Evolutionary conservation across 345 rosid species (phyloP), one percentile per base, ranked within the genome.

Genomic region (Salix koriyanagi): DNA sequence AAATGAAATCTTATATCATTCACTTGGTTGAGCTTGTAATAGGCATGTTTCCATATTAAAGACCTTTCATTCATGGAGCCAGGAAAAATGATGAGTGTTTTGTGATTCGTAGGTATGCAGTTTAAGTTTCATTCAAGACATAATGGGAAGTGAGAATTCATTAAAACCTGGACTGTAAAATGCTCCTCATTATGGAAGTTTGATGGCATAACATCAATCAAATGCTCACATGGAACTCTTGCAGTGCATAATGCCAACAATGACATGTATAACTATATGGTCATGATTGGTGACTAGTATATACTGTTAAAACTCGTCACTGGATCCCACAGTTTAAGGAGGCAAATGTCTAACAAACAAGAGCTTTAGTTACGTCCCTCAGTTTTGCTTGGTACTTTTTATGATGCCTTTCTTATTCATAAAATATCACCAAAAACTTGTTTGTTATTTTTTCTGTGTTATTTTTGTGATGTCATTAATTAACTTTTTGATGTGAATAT

Each of bases 401-500:
- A 60, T 25, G 37, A 48, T 71, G 18, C 44, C 18, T 72, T 75
- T 58, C 12, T 62, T 6, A 1, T 69, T 19, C 52, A 15, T 8
- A 34, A 34, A 34, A 34, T 34, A 34, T 34, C 36, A 34, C 36
- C 6, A 34, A 34, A 34, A 34, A 34, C 34, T 32, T 58, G 67
- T 28, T 56, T 60, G 11, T 39, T 39, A 39, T 6, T 37, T 6
- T 37, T 37, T 37, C 1, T 7, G 10, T 52, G 18, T 44, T 61
- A 41, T 21, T 65, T 42, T 64, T n/a, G 42, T 64, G 10, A 4
- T 69, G 18, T 41, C 25, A 39, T 76, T 37, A 30, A 21, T 10
- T 68, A 25, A 25, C 54, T 79, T 56, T 65, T 25, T 11, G 25
- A 7, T 68, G 39, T 77, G 62, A 56, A 67, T 76, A 62, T 68